Conservation (phyloP, 1,284 basidiomycete species). For the Ceratobasidium sp. region DNA sequence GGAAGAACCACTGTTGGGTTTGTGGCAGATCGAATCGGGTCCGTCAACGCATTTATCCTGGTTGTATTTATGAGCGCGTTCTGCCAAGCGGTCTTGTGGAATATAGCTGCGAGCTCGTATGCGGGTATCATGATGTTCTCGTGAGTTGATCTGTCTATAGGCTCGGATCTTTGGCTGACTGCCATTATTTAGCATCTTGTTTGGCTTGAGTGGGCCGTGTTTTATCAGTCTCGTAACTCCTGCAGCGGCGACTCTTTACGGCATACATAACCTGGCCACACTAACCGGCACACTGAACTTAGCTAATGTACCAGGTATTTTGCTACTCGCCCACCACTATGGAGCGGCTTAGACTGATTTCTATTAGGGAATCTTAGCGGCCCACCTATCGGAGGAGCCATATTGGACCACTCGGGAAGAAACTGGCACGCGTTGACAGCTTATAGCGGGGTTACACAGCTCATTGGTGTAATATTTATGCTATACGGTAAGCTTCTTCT, state of each 20-base stretch:
- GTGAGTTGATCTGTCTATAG: constrained; percentile 16
- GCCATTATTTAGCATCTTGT: neutral
- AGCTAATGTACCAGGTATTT: constrained; percentile 47
- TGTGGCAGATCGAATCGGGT: constrained; percentile 51
- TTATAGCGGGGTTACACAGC: constrained; percentile 38
- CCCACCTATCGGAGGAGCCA: constrained; percentile 50
- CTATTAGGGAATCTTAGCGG: constrained; percentile 47
- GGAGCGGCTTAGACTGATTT: neutral
- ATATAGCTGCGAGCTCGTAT: constrained; percentile 49
- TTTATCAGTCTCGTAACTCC: constrained; percentile 51
- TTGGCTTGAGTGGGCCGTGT: constrained; percentile 49
- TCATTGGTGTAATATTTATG: constrained; percentile 37
- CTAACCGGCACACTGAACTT: constrained; percentile 50
- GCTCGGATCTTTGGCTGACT: neutral
- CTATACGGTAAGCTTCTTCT: constrained; percentile 40
- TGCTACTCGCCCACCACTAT: too few relatives aligned
- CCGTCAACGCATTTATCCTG: constrained; percentile 51
- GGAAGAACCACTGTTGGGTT: constrained; percentile 50
- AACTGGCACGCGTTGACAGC: constrained; percentile 50
- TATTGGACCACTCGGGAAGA: constrained; percentile 46
- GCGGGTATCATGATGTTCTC: constrained; percentile 50
- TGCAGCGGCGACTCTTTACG: constrained; percentile 50
- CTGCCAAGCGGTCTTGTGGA: constrained; percentile 51
- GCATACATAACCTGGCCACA: constrained; percentile 50
- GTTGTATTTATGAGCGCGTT: constrained; percentile 49